A percentile compares a stretch with the other conserved stretches of the same genome.
phyloP scores from a whole-genome alignment of 1,284 basidiomycete species.

The Tilletia setariae region DNA sequence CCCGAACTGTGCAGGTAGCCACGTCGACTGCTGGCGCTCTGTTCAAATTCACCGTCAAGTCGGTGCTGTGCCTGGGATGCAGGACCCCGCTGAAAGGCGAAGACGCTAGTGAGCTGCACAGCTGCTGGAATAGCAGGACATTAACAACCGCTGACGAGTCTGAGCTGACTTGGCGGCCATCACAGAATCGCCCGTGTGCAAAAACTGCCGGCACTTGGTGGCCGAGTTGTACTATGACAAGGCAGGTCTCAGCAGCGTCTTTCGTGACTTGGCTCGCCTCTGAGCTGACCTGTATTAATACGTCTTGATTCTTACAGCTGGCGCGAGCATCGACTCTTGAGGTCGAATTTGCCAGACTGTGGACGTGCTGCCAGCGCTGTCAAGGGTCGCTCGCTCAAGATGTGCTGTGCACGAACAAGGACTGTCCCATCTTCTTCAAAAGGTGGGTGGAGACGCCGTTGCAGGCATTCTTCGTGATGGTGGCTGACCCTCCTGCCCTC shows the following conservation, averaged over 20 bases:
- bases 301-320: conserved; percentile 20
- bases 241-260: conserved; percentile 17
- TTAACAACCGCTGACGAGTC: neutral
- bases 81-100: conserved; percentile 48
- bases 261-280: no score
- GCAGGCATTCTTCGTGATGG: neutral
- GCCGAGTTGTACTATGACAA: conserved; percentile 51
- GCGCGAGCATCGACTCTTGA: conserved; percentile 40
- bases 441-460: conserved; percentile 62
- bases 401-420: conserved; percentile 90
- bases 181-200: conserved; percentile 42
- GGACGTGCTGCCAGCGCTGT: conserved; percentile 54
- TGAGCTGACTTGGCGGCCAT: neutral
- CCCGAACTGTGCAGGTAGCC: conserved; percentile 49
- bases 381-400: conserved; percentile 63
- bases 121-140: no score
- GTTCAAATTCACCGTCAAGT: conserved; percentile 55
- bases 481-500: neutral
- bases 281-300: neutral
- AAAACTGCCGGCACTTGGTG: conserved; percentile 45
- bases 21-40: conserved; percentile 51
- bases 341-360: conserved; percentile 50
- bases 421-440: conserved; percentile 98
- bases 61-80: conserved; percentile 50
- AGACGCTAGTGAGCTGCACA: conserved; percentile 23